Base-by-base conservation (phyloP, 1,139 yeast genomes). In the Lodderomyces orthopsilosis region DNA sequence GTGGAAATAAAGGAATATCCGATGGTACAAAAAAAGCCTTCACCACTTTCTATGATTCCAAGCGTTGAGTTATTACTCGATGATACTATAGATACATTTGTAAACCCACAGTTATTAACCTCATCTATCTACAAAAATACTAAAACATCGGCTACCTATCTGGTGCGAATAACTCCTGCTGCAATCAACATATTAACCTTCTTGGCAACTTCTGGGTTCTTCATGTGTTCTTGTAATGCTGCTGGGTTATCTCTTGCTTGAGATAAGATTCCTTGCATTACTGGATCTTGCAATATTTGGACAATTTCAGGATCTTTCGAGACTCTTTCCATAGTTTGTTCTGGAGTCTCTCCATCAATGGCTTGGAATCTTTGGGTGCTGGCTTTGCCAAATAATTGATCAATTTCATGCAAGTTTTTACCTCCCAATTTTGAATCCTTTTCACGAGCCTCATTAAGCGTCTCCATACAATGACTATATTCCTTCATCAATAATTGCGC, bases 171-270 rank as follows among this genome's bases (percentile, higher is more conserved):
- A 46, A 94, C 89, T 62, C 99, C 99, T 26, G 98, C 97, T 46
- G 97, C 95, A 62, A 91, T 85, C 67, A 94, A 79, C 60, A 87
- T 79, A 64, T 87, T 86, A 58, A 94, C 83, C 81, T 93, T 94
- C 66, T 83, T 84, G 58, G 83, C 80, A 43, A 94, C 90, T 52
- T 83, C 95, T 30, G 98, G 98, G 68, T 93, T 94, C 75, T 81
- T 87, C 97, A 94, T 90, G 68, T 94, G 98, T 56, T 93, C 98
- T 63, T 88, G 94, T 55, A 94, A 77, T 40, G 98, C 98, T 41
- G 96, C 96, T 38, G 98, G 98, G 63, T 94, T 87, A 50, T 83
- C 89, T 65, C 86, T 88, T 15, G 98, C 98, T 70, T 94, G 98
- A 52, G 82, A 85, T 62, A 94, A 77, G 54, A 94, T 93, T 48